Conservation (phyloP, 441 rosid species). For the Aquilaria agallochum region DNA sequence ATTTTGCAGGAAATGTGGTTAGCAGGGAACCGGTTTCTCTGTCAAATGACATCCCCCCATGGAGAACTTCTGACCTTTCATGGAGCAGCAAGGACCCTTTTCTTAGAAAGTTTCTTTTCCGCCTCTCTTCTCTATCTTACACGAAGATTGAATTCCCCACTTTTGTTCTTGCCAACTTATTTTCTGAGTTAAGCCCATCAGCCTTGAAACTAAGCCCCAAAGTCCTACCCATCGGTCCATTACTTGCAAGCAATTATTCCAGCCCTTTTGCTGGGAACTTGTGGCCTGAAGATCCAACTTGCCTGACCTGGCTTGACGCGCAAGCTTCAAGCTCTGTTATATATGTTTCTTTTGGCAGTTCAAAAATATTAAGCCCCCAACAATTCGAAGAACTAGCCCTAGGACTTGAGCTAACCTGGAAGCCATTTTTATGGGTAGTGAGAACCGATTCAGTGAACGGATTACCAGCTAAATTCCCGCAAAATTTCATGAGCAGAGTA, state of each 20-base stretch:
- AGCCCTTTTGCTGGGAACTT: not conserved
- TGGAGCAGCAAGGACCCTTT: conserved; percentile 16
- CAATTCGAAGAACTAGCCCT: conserved; percentile 26
- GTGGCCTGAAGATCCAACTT: conserved; percentile 16
- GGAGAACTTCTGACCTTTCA: not conserved
- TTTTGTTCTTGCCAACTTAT: conserved; percentile 14
- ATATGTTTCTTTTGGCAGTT: conserved; percentile 30
- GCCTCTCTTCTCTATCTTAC: not conserved
- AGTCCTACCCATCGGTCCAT: conserved; percentile 11
- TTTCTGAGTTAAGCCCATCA: conserved; percentile 10
- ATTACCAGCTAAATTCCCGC: conserved; percentile 3
- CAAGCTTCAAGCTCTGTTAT: conserved; percentile 19
- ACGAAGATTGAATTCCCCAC: not conserved
- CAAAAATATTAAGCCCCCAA: conserved; percentile 9
- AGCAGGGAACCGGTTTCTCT: not conserved
- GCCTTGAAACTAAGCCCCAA: conserved; percentile 9
- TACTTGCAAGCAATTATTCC: not conserved
- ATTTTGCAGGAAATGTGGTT: no score
- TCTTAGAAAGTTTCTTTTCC: not conserved
- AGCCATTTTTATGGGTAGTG: conserved; percentile 31
- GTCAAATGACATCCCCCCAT: not conserved
- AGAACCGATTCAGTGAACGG: conserved; percentile 8
- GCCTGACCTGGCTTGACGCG: conserved; percentile 26
- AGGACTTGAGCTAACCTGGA: conserved; percentile 17
- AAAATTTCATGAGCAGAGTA: conserved; percentile 9